These are phyloP conservation scores for Tricholoma hemisulphureum DNA, from an alignment of 768 basidiomycete genomes.

Conservation along the genomic window DNA sequence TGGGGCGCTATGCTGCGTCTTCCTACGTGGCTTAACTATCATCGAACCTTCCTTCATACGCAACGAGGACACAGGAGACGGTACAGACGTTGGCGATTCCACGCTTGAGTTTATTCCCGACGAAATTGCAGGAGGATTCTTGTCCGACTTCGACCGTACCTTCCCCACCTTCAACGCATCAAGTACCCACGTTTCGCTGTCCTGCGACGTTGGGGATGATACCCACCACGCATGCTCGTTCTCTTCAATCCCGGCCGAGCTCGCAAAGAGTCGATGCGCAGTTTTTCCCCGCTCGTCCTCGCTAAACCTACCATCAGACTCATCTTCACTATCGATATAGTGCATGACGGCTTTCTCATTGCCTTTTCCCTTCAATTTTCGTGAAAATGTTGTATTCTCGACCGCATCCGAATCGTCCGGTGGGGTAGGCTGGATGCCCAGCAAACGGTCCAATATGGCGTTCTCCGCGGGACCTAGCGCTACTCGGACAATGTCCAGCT, in stretches of 20 bases:
- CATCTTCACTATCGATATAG: conserved; percentile 32
- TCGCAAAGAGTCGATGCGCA: conserved; percentile 56
- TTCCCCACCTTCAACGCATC: not conserved
- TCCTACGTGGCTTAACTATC: not conserved
- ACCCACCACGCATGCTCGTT: conserved; percentile 34
- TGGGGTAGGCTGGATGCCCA: conserved; percentile 14
- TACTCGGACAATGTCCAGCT: conserved; percentile 42
- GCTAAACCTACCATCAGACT: conserved; percentile 32
- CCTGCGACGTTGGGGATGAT: conserved; percentile 9
- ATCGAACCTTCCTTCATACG: not conserved
- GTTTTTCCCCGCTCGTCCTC: conserved; percentile 57
- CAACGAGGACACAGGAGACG: conserved; percentile 14
- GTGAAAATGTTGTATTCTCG: conserved; percentile 1
- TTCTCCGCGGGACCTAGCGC: conserved; percentile 41
- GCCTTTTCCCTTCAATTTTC: conserved; percentile 17
- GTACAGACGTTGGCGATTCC: conserved; percentile 17
- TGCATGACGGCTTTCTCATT: conserved; percentile 14
- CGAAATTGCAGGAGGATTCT: not conserved
- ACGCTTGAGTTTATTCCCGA: not conserved
- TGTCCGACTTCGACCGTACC: not conserved
- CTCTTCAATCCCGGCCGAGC: conserved; percentile 34
- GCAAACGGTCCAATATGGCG: conserved; percentile 33
- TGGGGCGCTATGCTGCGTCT: not conserved
- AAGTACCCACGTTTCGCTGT: not conserved
- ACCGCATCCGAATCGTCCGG: not conserved